phyloP scores from a whole-genome alignment of 306 rosid species.

The Vachellia pachyceras region DNA sequence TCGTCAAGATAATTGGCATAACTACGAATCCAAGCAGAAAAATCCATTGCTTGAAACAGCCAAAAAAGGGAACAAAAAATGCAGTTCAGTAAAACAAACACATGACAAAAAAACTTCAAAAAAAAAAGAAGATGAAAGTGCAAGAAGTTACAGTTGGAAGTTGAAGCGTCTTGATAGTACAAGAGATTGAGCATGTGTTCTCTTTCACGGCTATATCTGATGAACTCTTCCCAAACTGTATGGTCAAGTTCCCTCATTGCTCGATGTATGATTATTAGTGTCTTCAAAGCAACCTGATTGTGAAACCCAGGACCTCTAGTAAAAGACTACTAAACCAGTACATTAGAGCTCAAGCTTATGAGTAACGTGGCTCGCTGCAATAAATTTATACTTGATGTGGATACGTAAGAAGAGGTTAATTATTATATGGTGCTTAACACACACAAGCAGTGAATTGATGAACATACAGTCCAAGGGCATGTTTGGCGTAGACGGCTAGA shows the following conservation, averaged over 20 bases:
- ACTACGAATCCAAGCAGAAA: slow-evolving; percentile 73
- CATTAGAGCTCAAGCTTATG: no score
- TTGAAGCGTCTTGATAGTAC: slow-evolving; percentile 63
- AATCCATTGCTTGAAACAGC: slow-evolving; percentile 62
- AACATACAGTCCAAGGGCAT: slow-evolving; percentile 80
- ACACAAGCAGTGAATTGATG: not conserved
- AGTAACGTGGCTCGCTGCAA: no score
- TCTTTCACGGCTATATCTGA: slow-evolving; percentile 57
- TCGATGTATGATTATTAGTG: slow-evolving; percentile 76
- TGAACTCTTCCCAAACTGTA: slow-evolving; percentile 73
- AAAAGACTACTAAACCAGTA: rapidly evolving
- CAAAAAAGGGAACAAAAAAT: not conserved
- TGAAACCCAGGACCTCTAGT: not conserved
- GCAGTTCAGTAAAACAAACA: slow-evolving; percentile 20
- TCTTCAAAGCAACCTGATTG: slow-evolving; percentile 77
- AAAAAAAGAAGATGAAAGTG: not conserved
- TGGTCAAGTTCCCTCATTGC: slow-evolving; percentile 92
- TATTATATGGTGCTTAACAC: no score
- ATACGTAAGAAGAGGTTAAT: no score
- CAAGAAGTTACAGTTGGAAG: slow-evolving; percentile 59
- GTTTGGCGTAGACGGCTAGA: slow-evolving; percentile 66
- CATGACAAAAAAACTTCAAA: not conserved
- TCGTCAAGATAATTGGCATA: slow-evolving; percentile 81
- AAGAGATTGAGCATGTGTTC: slow-evolving; percentile 73
- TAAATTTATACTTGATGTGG: no score